Percentiles rank a stretch among this genome's conserved stretches.
These are phyloP conservation scores for Ganoderma meredithae DNA, from an alignment of 1,284 basidiomycete species.

Conservation along the genomic window DNA sequence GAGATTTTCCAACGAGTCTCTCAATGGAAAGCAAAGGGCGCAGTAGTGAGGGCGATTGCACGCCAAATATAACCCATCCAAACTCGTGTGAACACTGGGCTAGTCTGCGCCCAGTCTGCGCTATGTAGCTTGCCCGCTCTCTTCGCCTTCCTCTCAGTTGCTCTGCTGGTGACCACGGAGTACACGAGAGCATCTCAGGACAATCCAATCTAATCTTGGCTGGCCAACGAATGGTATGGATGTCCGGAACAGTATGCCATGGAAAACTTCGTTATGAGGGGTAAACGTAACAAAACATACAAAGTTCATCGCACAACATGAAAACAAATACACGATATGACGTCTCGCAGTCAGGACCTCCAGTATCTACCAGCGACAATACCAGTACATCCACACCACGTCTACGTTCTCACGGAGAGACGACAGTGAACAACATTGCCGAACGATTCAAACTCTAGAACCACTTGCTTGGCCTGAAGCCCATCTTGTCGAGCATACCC, in stretches of 20 bases:
- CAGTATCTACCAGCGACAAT: slow-evolving; percentile 15
- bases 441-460: slow-evolving; percentile 44
- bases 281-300: slow-evolving; percentile 23
- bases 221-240: not conserved
- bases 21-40: slow-evolving; percentile 17
- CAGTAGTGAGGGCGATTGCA: not conserved
- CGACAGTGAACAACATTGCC: not conserved
- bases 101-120: too few relatives aligned
- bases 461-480: slow-evolving; percentile 60
- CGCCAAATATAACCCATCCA: not conserved
- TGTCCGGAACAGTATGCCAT: not conserved
- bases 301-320: slow-evolving; percentile 6
- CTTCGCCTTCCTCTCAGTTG: too few relatives aligned
- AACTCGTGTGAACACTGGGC: too few relatives aligned
- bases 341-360: slow-evolving; percentile 12
- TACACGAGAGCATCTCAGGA: too few relatives aligned
- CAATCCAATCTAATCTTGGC: not conserved
- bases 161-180: too few relatives aligned
- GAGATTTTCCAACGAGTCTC: slow-evolving; percentile 60
- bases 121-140: too few relatives aligned
- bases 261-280: slow-evolving; percentile 12
- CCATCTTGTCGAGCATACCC: slow-evolving; percentile 61
- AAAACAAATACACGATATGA: slow-evolving; percentile 4
- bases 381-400: slow-evolving; percentile 15
- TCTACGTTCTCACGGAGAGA: slow-evolving; percentile 2